Evolutionary conservation across 2,329 filamentous ascomycete species (phyloP).

Genomic region (Didymella sp.): DNA sequence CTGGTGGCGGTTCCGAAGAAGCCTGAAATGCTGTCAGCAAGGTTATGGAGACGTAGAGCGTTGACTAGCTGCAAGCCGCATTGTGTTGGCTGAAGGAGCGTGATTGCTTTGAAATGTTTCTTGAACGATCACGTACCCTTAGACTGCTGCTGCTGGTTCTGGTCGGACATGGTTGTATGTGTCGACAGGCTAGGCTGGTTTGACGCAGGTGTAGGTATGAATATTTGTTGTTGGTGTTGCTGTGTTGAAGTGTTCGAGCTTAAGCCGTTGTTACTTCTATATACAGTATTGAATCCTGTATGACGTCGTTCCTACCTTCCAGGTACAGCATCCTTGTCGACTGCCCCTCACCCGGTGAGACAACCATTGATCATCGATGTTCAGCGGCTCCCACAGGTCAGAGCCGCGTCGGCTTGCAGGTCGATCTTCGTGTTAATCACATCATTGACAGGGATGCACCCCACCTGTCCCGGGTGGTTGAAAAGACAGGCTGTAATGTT

Average conservation of each 20-base stretch:
- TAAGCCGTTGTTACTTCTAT: neutral
- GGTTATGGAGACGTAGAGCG: too few relatives aligned
- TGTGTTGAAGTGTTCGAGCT: neutral
- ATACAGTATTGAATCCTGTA: neutral
- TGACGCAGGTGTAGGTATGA: neutral
- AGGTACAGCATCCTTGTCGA: conserved; percentile 12
- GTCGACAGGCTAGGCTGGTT: neutral
- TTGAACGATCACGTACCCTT: conserved; percentile 24
- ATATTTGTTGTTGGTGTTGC: neutral
- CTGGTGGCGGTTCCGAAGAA: conserved; percentile 45
- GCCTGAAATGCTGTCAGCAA: conserved; percentile 23
- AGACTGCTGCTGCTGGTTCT: conserved; percentile 34
- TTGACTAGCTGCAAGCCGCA: neutral
- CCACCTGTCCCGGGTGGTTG: conserved; percentile 1
- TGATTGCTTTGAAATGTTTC: neutral
- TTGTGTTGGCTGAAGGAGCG: neutral
- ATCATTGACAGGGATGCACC: conserved; percentile 23
- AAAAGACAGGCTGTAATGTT: neutral
- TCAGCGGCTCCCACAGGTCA: conserved; percentile 12
- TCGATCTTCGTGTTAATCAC: conserved; percentile 16
- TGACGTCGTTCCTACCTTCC: conserved; percentile 12
- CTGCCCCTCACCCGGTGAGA: conserved; percentile 14
- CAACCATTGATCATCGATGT: conserved; percentile 4
- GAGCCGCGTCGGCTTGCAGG: conserved; percentile 4
- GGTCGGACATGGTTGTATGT: conserved; percentile 32